Evolutionary conservation across 1,284 basidiomycete genomes (phyloP).

Genomic region (Cryptococcus hybrid): DNA sequence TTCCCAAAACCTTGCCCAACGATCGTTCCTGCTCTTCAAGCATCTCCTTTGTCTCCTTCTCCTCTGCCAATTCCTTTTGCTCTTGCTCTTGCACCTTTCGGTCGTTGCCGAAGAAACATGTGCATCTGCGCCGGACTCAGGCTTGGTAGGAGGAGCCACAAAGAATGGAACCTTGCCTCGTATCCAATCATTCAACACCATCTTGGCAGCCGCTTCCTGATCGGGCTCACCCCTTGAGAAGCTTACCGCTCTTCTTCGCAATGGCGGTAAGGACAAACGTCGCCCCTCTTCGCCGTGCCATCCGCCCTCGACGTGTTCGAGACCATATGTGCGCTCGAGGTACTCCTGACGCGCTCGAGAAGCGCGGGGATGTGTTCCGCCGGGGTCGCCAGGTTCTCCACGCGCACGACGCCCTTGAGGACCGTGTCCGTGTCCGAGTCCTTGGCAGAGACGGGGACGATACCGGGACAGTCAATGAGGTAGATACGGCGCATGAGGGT

Average conservation of each 20-base stretch:
- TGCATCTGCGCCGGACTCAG: constrained; percentile 30
- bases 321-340: constrained; percentile 83
- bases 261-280: constrained; percentile 81
- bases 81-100: constrained; percentile 10
- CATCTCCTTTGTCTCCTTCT: constrained; percentile 24
- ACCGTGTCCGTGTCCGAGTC: constrained; percentile 93
- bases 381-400: constrained; percentile 91
- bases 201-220: constrained; percentile 87
- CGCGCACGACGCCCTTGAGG: constrained; percentile 94
- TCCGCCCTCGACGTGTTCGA: constrained; percentile 59
- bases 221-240: constrained; percentile 96
- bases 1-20: constrained; percentile 47
- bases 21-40: constrained; percentile 44
- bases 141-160: constrained; percentile 52
- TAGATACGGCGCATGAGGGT: constrained; percentile 94
- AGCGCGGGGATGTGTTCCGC: constrained; percentile 90
- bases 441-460: constrained; percentile 87
- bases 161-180: constrained; percentile 69
- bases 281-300: constrained; percentile 55
- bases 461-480: constrained; percentile 98
- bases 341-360: constrained; percentile 90
- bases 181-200: constrained; percentile 96
- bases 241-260: constrained; percentile 85
- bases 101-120: background rate
- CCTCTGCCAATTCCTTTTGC: constrained; percentile 24